Base-by-base conservation (phyloP, 192 early-diverging fungal species). In the Rhizophagus sp. region DNA sequence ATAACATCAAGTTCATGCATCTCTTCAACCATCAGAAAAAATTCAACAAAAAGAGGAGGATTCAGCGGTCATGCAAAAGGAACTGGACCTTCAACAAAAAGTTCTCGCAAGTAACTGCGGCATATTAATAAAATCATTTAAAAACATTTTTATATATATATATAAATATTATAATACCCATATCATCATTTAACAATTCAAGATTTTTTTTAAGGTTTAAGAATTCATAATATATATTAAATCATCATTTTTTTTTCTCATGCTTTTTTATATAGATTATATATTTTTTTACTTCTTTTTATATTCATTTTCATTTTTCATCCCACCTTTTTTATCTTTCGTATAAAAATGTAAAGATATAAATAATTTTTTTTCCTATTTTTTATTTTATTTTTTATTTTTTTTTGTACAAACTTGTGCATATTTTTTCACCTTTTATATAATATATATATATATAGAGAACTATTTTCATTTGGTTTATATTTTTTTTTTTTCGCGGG, bases 1-100 rank as follows among this genome's bases (percentile, higher is more conserved):
- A 72, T 34, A 7, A 25, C 30, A 13, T 22, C 13, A 25, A 47
- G 24, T n/a, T 30, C 12, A 24, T 22, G 17, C 3, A 39, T 75
- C 24, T 11, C 74, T 19, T 33, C 47, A 7, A 11, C 36, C 7
- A 22, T 61, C 2, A 41, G 30, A 41, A 76, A 76, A 41, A 27
- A 52, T n/a, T 9, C 34, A 52, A 74, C 50, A 63, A 61, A 25
- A 76, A 25, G 74, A 24, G 25, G 62, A 62, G 74, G 74, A 36
- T 61, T 24, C 19, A 76, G 74, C 39, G 22, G 74, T 76, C 61
- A 76, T 63, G 74, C 57, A 12, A 76, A 76, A 36, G 74, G 74
- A 8, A 76, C 74, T 27, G 68, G 34, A 2, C 34, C 68, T 11
- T 41, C 68, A 70, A 70, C 68, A 70, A 70, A 70, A 39, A 41